These are phyloP conservation scores for Colletotrichum horii DNA, from an alignment of 2,329 filamentous ascomycete genomes.

Conservation along the genomic window DNA sequence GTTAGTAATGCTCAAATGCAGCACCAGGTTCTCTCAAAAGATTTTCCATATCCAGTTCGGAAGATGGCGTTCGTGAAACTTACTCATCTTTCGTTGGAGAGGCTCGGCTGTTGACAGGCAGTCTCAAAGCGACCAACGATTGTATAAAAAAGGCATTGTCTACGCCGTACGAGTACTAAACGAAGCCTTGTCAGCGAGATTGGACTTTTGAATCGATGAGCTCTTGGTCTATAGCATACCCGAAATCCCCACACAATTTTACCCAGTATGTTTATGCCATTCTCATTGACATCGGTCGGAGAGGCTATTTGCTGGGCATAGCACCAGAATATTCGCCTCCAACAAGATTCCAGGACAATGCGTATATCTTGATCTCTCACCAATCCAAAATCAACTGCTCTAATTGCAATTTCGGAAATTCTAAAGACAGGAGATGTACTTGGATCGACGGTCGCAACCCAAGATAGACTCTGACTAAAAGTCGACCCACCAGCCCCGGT, in stretches of 20 bases:
- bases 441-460: not conserved
- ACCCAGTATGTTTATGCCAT: not conserved
- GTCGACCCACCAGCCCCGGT: not conserved
- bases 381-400: too few relatives aligned
- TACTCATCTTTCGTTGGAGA: fast-evolving
- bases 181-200: too few relatives aligned
- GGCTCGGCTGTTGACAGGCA: too few relatives aligned
- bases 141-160: too few relatives aligned
- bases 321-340: not conserved
- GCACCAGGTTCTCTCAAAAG: too few relatives aligned
- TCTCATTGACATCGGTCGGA: not conserved
- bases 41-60: too few relatives aligned
- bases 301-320: not conserved
- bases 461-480: not conserved
- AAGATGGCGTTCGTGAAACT: too few relatives aligned
- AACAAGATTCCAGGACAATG: not conserved
- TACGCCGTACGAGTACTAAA: too few relatives aligned
- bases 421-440: not conserved
- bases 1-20: too few relatives aligned
- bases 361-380: too few relatives aligned
- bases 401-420: not conserved
- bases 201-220: fast-evolving
- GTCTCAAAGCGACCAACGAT: too few relatives aligned
- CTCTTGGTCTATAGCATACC: not conserved
- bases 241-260: fast-evolving